A percentile compares a stretch with the other conserved stretches of the same genome.
phyloP scores from a whole-genome alignment of 768 basidiomycete genomes.

The Trametopsis cervina region DNA sequence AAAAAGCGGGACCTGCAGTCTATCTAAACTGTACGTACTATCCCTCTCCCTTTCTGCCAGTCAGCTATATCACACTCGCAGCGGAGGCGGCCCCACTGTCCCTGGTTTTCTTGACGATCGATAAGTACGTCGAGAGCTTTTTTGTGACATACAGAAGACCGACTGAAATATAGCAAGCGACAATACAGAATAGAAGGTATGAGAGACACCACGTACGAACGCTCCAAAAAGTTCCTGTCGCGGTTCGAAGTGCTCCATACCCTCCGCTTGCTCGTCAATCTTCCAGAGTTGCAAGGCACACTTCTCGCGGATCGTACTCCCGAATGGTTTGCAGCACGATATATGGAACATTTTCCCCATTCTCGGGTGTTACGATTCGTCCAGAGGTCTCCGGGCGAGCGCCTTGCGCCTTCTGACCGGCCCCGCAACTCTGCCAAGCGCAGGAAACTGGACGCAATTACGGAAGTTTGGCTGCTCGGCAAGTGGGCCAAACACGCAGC shows the following conservation, averaged over 20 bases:
- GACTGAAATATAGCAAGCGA: not conserved
- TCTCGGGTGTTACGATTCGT: too few relatives aligned
- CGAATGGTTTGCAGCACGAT: not conserved
- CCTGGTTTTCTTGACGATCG: not conserved
- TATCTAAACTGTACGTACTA: not conserved
- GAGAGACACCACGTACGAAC: not conserved
- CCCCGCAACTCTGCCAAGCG: constrained; percentile 29
- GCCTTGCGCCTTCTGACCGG: too few relatives aligned
- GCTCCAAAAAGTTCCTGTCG: not conserved
- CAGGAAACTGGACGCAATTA: constrained; percentile 36
- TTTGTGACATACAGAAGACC: too few relatives aligned
- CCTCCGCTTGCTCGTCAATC: not conserved
- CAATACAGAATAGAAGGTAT: not conserved
- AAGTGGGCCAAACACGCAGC: constrained; percentile 48
- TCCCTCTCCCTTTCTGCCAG: not conserved
- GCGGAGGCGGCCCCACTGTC: not conserved
- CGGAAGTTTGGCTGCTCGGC: constrained; percentile 43
- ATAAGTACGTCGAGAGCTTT: not conserved
- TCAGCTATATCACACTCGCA: not conserved
- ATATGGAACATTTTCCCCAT: not conserved
- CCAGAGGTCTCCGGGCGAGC: too few relatives aligned
- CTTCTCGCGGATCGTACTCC: not conserved
- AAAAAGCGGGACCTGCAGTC: not conserved
- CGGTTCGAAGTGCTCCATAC: not conserved
- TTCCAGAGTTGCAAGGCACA: not conserved